Conservation (phyloP, 176 grass and related monocot genomes). For the Hordeum vulgare region DNA sequence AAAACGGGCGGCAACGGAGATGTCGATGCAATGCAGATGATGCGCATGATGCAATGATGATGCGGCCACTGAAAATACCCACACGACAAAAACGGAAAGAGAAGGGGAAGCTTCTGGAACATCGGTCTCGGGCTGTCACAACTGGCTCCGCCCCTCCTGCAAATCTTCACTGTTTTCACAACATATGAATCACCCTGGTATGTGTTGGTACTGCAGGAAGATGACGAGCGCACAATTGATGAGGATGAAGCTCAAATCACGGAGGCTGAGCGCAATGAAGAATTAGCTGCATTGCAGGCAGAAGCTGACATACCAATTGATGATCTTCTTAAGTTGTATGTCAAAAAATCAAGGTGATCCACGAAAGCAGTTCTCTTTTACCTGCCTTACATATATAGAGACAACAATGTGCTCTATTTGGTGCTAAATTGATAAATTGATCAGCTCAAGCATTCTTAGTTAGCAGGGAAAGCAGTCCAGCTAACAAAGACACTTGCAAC, state of each 20-base stretch:
- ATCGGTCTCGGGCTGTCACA: too few species aligned
- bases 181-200: neutral
- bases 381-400: slow-evolving; percentile 7
- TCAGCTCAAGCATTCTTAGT: slow-evolving; percentile 82
- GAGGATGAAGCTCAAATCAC: slow-evolving; percentile 96
- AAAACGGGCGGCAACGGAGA: too few species aligned
- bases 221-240: slow-evolving; percentile 84
- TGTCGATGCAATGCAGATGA: too few species aligned
- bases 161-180: neutral
- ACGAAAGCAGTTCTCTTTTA: slow-evolving; percentile 18
- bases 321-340: slow-evolving; percentile 58
- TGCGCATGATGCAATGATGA: too few species aligned
- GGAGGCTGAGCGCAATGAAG: slow-evolving; percentile 66
- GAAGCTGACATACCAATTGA: slow-evolving; percentile 91
- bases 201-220: slow-evolving; percentile 53
- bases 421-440: slow-evolving; percentile 52
- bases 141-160: neutral
- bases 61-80: too few species aligned
- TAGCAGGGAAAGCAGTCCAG: slow-evolving; percentile 71
- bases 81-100: too few species aligned
- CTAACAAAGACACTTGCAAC: slow-evolving; percentile 30
- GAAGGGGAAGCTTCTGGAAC: too few species aligned
- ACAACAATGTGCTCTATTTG: slow-evolving; percentile 6
- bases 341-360: slow-evolving; percentile 35
- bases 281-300: slow-evolving; percentile 74